Conservation (phyloP, 1,284 basidiomycete species). For the Bjerkandera adusta region DNA sequence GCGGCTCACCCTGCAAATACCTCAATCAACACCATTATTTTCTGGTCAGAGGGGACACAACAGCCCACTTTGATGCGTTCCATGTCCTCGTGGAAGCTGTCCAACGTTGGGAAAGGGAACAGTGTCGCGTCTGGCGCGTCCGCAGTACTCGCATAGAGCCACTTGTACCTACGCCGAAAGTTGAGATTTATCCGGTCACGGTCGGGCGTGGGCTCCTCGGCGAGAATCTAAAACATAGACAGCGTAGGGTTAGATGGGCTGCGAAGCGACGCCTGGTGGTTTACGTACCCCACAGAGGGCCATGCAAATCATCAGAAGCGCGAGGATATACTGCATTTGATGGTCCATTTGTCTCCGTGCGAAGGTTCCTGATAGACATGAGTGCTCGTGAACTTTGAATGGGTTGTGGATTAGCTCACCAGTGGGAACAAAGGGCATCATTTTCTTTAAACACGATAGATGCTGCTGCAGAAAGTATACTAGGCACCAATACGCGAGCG, state of each 20-base stretch:
- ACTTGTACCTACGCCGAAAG: constrained; percentile 68
- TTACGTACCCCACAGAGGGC: constrained; percentile 38
- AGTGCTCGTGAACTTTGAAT: too few relatives aligned
- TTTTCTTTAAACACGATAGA: constrained; percentile 47
- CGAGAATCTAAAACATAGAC: too few relatives aligned
- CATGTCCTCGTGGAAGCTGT: neutral
- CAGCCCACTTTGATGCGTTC: neutral
- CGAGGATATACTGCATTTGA: constrained; percentile 47
- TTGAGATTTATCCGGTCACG: constrained; percentile 42
- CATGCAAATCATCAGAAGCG: constrained; percentile 49
- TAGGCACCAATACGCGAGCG: constrained; percentile 76
- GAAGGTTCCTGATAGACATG: constrained; percentile 36
- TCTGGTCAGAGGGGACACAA: neutral
- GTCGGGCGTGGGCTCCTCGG: constrained; percentile 32
- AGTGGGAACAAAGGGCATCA: constrained; percentile 36
- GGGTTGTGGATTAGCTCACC: too few relatives aligned
- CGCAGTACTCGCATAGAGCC: constrained; percentile 47
- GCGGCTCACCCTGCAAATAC: neutral
- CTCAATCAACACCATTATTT: neutral
- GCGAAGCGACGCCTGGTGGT: too few relatives aligned
- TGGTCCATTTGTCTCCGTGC: constrained; percentile 47
- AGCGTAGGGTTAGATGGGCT: too few relatives aligned
- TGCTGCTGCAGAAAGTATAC: constrained; percentile 55
- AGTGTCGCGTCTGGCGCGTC: constrained; percentile 6
- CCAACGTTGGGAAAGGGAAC: constrained; percentile 8